Evolutionary conservation across 768 basidiomycete species (phyloP), one percentile per base, ranked within the genome.

Genomic region (Trametes cingulata): DNA sequence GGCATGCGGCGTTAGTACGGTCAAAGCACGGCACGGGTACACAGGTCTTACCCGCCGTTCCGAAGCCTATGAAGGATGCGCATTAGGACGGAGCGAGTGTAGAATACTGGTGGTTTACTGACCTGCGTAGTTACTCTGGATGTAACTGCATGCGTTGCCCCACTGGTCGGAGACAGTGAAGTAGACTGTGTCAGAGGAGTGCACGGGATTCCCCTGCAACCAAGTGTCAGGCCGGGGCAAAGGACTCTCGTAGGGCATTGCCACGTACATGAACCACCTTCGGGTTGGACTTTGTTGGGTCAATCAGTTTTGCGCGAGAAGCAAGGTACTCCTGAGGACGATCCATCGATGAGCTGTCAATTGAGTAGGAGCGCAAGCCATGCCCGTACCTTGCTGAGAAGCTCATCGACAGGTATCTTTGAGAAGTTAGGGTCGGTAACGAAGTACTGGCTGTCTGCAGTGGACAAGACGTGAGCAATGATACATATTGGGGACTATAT

Each of bases 141-240:
- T 93, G 66, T 82, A 90, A 72, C 92, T 94, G 72, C 91, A 93
- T 10, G 89, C 91, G 72, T 93, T 94, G 2, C 92, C 92, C 89
- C 88, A 91, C 68, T 89, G 86, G 69, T 94, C 92, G 8, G 85
- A 80, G 3, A 91, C 91, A 7, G 94, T 86, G 69, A 98, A 95
- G 70, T 98, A 97, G 14, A 97, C 93, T 0, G 96, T 98, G 72
- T 99, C 96, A 0, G 92, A 91, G 1, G 91, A 91, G 62, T 88
- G 84, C 25, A 86, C 78, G 1, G 94, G 95, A 61, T 86, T 85
- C 5, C 95, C 95, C 85, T 93, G 22, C 3, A n/a, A 33, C 29
- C 20, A 22, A 47, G 17, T 2, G 8, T 37, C 2, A 45, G 19
- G n/a, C n/a, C n/a, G n/a, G 14, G 8, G 9, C 6, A 19, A 45